Conservation (phyloP, 1,139 yeast species). For the Hyphopichia burtonii region DNA sequence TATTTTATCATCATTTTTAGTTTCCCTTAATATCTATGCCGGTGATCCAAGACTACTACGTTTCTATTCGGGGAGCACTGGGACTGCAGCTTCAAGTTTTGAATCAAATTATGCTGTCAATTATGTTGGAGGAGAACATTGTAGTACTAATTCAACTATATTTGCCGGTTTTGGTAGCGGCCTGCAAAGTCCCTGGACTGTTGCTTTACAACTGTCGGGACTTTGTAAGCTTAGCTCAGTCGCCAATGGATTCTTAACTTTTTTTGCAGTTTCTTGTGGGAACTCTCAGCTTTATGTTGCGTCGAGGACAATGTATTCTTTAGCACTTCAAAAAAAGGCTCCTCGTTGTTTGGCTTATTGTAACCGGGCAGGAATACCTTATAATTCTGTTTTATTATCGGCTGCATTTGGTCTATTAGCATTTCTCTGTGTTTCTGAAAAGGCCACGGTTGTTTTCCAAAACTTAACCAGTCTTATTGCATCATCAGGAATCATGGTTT, state of each 20-base stretch:
- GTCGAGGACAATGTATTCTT: slow-evolving; percentile 73
- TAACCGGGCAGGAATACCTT: slow-evolving; percentile 69
- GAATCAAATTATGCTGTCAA: slow-evolving; percentile 31
- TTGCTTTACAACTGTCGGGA: slow-evolving; percentile 72
- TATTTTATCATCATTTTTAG: slow-evolving; percentile 66
- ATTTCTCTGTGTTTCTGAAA: slow-evolving; percentile 55
- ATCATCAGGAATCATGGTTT: slow-evolving; percentile 69
- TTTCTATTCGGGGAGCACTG: slow-evolving; percentile 42
- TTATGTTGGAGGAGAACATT: slow-evolving; percentile 41
- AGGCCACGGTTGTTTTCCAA: slow-evolving; percentile 65
- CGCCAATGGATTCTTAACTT: slow-evolving; percentile 64
- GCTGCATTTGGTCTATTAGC: slow-evolving; percentile 62
- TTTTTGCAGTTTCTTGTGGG: slow-evolving; percentile 77
- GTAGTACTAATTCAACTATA: slow-evolving; percentile 28
- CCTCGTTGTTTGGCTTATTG: slow-evolving; percentile 62
- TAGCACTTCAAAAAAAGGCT: slow-evolving; percentile 69
- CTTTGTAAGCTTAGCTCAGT: slow-evolving; percentile 61
- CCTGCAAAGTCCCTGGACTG: slow-evolving; percentile 75
- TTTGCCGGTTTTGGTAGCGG: slow-evolving; percentile 58
- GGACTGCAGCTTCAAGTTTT: slow-evolving; percentile 23
- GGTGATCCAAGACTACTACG: slow-evolving; percentile 72
- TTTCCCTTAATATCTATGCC: slow-evolving; percentile 68
- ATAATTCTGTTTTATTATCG: slow-evolving; percentile 62
- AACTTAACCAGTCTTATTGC: slow-evolving; percentile 64
- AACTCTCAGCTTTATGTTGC: slow-evolving; percentile 77